Evolutionary conservation across 768 basidiomycete genomes (phyloP).

Genomic region (Rhizopogon rudus): DNA sequence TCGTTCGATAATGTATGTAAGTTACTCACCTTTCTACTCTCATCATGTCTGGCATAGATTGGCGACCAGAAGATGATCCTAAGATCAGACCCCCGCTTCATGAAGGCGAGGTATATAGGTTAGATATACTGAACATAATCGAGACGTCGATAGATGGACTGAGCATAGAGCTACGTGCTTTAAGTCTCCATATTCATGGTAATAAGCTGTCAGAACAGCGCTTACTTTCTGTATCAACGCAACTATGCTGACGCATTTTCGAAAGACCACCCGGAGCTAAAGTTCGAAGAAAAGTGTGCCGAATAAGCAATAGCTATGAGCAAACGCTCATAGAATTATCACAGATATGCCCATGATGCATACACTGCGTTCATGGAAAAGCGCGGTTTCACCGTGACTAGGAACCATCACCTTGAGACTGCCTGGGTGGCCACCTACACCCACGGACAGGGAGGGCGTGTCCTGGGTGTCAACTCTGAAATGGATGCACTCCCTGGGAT

Average conservation of each 20-base stretch:
- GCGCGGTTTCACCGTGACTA: constrained; percentile 56
- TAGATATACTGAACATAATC: constrained; percentile 56
- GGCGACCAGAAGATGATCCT: constrained; percentile 34
- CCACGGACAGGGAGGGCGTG: constrained; percentile 60
- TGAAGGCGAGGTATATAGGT: constrained; percentile 39
- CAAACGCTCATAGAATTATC: not conserved
- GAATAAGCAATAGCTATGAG: not conserved
- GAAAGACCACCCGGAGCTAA: constrained; percentile 68
- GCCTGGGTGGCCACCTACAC: constrained; percentile 64
- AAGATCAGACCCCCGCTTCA: constrained; percentile 18
- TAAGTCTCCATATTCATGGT: constrained; percentile 79
- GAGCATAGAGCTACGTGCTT: constrained; percentile 46
- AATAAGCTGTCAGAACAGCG: not conserved
- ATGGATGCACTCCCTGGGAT: constrained; percentile 51
- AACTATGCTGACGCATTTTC: not conserved
- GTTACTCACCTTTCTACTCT: not conserved
- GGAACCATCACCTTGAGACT: constrained; percentile 54
- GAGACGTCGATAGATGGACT: constrained; percentile 50
- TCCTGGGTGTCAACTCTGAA: constrained; percentile 72
- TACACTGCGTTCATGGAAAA: constrained; percentile 61
- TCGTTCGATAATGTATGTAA: not conserved
- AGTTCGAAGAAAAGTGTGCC: constrained; percentile 60
- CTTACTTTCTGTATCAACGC: not conserved
- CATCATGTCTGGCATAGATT: constrained; percentile 23
- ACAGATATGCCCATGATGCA: constrained; percentile 60